A percentile compares a stretch with the other conserved stretches of the same genome.
These are phyloP conservation scores for Umbelopsis sp. DNA, from an alignment of 192 early-diverging fungal genomes.

Conservation along the genomic window DNA sequence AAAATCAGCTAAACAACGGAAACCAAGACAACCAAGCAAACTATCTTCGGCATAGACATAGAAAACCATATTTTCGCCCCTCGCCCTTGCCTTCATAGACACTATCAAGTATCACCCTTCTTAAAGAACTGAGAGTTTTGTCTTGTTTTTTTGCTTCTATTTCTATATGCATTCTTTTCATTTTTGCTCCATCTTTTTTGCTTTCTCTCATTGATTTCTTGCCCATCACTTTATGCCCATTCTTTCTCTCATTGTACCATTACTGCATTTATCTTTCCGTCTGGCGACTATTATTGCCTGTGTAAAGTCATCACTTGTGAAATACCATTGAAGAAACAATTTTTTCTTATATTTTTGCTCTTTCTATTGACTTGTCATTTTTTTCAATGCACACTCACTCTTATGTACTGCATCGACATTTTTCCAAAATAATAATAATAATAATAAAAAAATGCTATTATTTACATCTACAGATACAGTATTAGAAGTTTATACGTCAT, in stretches of 20 bases:
- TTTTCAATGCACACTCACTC: not conserved
- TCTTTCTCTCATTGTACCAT: not conserved
- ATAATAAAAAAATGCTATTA: not conserved
- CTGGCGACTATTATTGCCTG: not conserved
- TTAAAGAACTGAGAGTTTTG: not conserved
- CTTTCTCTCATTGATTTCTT: not conserved
- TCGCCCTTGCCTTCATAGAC: not conserved
- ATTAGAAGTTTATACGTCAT: not conserved
- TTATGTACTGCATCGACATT: not conserved
- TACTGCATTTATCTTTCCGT: not conserved
- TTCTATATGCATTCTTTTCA: not conserved
- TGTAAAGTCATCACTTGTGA: constrained; percentile 3
- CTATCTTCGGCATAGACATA: not conserved
- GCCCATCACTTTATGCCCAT: not conserved
- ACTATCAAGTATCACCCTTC: not conserved
- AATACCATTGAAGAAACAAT: not conserved
- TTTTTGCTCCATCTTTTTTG: not conserved
- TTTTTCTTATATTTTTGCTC: not conserved
- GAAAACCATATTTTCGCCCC: not conserved
- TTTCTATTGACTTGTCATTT: not conserved
- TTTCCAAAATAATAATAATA: constrained; percentile 15
- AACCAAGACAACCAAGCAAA: not conserved
- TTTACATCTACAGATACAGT: not conserved
- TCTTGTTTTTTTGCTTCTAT: not conserved
- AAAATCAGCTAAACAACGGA: not conserved